phyloP scores from a whole-genome alignment of 2,329 filamentous ascomycete species.

The Volutella citrinella region DNA sequence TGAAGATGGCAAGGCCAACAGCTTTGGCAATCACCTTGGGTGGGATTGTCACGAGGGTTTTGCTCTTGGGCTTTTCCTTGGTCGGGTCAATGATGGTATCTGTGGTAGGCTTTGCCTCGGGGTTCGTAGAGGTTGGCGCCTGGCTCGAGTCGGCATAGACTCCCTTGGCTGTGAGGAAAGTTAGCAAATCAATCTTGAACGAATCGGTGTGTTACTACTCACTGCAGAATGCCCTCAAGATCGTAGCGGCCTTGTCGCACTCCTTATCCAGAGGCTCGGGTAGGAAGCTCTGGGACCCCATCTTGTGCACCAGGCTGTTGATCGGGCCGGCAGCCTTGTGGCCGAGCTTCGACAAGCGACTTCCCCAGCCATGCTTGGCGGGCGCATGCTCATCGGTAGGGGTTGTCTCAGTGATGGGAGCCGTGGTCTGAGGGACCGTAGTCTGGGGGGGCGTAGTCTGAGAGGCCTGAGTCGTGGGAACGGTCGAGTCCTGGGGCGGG shows the following conservation, averaged over 20 bases:
- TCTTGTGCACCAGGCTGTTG: constrained; percentile 76
- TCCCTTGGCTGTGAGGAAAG: constrained; percentile 43
- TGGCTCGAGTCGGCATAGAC: constrained; percentile 43
- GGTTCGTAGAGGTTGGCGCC: constrained; percentile 29
- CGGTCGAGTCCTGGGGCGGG: neutral
- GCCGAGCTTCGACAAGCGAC: constrained; percentile 29
- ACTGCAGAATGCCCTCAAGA: constrained; percentile 84
- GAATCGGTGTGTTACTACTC: constrained; percentile 28
- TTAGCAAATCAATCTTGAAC: constrained; percentile 2
- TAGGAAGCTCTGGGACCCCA: constrained; percentile 83
- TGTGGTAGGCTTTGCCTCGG: constrained; percentile 26
- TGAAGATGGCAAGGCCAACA: constrained; percentile 70
- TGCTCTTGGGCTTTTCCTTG: constrained; percentile 40
- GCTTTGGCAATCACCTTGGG: constrained; percentile 61
- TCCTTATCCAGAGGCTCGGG: constrained; percentile 84
- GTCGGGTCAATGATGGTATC: constrained; percentile 29
- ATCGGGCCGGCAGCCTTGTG: constrained; percentile 65
- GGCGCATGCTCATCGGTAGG: neutral
- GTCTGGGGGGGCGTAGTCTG: no score
- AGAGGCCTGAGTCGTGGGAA: neutral
- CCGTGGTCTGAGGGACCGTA: neutral
- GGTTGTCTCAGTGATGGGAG: neutral
- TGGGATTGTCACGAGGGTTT: constrained; percentile 53
- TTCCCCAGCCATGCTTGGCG: constrained; percentile 25
- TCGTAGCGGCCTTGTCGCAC: constrained; percentile 84